These are phyloP conservation scores for Daldinia sp. DNA, from an alignment of 2,329 filamentous ascomycete genomes.

Conservation along the genomic window DNA sequence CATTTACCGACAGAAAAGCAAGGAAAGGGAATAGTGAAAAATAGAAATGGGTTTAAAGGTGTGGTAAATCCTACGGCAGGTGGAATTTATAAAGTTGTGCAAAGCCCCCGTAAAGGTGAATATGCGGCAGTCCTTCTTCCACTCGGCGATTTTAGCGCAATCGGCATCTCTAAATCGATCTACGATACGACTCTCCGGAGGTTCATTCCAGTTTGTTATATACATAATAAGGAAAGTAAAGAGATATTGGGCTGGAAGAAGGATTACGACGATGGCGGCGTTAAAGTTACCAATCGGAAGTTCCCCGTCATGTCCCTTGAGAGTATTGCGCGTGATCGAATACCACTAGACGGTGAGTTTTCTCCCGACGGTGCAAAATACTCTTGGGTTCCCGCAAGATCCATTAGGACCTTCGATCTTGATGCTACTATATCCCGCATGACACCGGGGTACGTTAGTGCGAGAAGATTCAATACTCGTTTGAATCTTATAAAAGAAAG, in stretches of 20 bases:
- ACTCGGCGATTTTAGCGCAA: background rate
- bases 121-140: slow-evolving; percentile 11
- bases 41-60: background rate
- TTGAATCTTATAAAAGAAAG: background rate
- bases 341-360: background rate
- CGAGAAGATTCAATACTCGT: slow-evolving; percentile 1
- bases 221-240: background rate
- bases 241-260: slow-evolving; percentile 5
- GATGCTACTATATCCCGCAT: background rate
- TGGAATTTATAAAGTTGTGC: slow-evolving; percentile 3
- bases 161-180: slow-evolving; percentile 14
- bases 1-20: background rate
- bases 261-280: slow-evolving; percentile 11
- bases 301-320: slow-evolving; percentile 10
- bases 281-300: slow-evolving; percentile 7
- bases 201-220: slow-evolving; percentile 7
- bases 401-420: background rate
- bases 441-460: background rate
- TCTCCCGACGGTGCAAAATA: background rate
- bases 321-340: background rate
- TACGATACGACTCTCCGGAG: background rate
- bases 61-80: slow-evolving; percentile 4
- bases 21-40: background rate
- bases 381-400: slow-evolving; percentile 3
- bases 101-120: background rate